Conservation (phyloP, 306 rosid species). For the Crotalaria pallida region DNA sequence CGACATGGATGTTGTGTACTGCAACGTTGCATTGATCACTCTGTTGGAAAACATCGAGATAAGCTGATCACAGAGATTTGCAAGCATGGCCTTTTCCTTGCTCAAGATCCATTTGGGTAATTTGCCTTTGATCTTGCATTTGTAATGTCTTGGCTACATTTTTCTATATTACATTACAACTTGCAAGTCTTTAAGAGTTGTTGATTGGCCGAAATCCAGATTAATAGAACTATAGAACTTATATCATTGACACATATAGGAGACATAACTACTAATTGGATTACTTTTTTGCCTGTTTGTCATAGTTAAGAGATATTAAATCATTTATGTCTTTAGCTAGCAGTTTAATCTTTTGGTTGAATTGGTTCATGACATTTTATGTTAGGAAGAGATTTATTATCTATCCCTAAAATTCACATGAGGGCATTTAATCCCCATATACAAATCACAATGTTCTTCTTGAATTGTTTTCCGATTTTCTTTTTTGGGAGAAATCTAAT, state of each 20-base stretch:
- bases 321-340: no score
- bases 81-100: conserved; percentile 52
- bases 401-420: not conserved
- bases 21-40: conserved; percentile 59
- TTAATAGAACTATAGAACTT: not conserved
- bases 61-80: conserved; percentile 49
- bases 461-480: not conserved
- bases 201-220: not conserved
- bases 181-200: not conserved
- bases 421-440: not conserved
- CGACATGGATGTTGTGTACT: conserved; percentile 76
- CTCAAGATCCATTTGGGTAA: conserved; percentile 80
- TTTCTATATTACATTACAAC: not conserved
- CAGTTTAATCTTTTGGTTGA: no score
- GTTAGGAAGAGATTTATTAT: not conserved
- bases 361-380: no score
- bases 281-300: not conserved
- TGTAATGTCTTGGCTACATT: not conserved
- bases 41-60: conserved; percentile 42
- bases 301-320: no score
- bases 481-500: not conserved
- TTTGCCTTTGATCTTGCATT: not conserved
- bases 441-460: not conserved
- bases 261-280: not conserved
- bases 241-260: not conserved